These are phyloP conservation scores for Globisporangium cystogenes DNA, from an alignment of 352 stramenopile genomes.

Conservation along the genomic window DNA sequence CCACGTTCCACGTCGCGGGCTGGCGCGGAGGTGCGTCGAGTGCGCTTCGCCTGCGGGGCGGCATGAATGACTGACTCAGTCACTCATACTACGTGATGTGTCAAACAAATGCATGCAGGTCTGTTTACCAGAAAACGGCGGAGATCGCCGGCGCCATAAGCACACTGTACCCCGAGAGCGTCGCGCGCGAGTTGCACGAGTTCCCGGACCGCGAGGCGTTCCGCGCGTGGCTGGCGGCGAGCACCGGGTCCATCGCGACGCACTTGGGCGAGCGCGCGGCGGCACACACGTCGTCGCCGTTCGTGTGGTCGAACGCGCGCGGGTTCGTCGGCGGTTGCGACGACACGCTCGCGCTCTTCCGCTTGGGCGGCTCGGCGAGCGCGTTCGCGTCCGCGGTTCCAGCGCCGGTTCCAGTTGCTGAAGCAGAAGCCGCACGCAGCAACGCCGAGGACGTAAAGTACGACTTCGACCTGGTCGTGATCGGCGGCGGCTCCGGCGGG, in stretches of 20 bases:
- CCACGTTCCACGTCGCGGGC: slow-evolving; percentile 63
- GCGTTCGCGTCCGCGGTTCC: slow-evolving; percentile 4
- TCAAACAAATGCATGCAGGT: slow-evolving; percentile 15
- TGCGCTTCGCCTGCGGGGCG: neutral
- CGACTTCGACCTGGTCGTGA: slow-evolving; percentile 83
- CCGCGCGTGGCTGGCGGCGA: slow-evolving; percentile 41
- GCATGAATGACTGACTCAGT: neutral
- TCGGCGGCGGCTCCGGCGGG: slow-evolving; percentile 80
- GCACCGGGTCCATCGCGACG: slow-evolving; percentile 24
- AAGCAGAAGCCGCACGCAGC: neutral
- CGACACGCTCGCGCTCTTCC: slow-evolving; percentile 56
- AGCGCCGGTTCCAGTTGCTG: neutral
- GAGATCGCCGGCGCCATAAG: slow-evolving; percentile 65
- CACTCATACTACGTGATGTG: neutral
- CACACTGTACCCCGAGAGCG: slow-evolving; percentile 46
- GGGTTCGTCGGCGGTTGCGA: slow-evolving; percentile 68
- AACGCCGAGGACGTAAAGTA: slow-evolving; percentile 33
- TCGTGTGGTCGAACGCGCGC: slow-evolving; percentile 59
- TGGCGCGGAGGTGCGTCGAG: slow-evolving; percentile 48
- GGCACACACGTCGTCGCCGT: slow-evolving; percentile 65
- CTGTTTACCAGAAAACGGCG: slow-evolving; percentile 47
- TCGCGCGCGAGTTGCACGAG: slow-evolving; percentile 35
- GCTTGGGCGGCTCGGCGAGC: slow-evolving; percentile 27
- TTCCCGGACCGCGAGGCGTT: slow-evolving; percentile 59
- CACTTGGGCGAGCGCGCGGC: slow-evolving; percentile 38